Conservation (phyloP, 1,284 basidiomycete species). For the Porogramme epimiltina region DNA sequence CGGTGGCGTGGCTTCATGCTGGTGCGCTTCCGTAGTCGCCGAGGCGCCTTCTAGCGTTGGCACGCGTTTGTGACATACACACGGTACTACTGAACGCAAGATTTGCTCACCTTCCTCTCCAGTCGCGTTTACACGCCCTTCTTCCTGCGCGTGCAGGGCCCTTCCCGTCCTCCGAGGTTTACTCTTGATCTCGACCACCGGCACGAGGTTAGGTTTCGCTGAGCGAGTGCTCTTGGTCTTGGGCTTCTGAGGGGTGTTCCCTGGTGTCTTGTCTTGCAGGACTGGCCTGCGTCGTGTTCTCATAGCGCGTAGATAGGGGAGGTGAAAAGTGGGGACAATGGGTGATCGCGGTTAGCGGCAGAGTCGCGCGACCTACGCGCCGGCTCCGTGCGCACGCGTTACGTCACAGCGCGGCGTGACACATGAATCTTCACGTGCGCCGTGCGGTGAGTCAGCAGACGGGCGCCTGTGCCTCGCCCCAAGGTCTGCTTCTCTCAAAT, state of each 20-base stretch:
- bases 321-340: neutral
- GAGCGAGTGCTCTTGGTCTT: slow-evolving; percentile 3
- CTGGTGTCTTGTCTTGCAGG: slow-evolving; percentile 27
- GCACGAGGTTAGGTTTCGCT: slow-evolving; percentile 15
- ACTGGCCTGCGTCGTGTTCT: slow-evolving; percentile 24
- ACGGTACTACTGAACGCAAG: neutral
- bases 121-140: neutral
- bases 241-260: slow-evolving; percentile 25
- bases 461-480: too few species aligned
- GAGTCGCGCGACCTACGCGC: neutral
- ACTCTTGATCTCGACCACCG: slow-evolving; percentile 18
- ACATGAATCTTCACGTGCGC: neutral
- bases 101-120: slow-evolving; percentile 1
- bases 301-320: slow-evolving; percentile 2
- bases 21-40: neutral
- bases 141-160: neutral
- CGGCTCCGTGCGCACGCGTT: neutral
- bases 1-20: neutral
- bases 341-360: neutral
- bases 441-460: too few species aligned
- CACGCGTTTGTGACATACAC: neutral
- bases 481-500: too few species aligned
- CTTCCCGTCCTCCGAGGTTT: slow-evolving; percentile 8
- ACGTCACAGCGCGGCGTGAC: neutral
- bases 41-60: neutral